These are phyloP conservation scores for Septoria linicola DNA, from an alignment of 2,329 filamentous ascomycete species.

Conservation along the genomic window DNA sequence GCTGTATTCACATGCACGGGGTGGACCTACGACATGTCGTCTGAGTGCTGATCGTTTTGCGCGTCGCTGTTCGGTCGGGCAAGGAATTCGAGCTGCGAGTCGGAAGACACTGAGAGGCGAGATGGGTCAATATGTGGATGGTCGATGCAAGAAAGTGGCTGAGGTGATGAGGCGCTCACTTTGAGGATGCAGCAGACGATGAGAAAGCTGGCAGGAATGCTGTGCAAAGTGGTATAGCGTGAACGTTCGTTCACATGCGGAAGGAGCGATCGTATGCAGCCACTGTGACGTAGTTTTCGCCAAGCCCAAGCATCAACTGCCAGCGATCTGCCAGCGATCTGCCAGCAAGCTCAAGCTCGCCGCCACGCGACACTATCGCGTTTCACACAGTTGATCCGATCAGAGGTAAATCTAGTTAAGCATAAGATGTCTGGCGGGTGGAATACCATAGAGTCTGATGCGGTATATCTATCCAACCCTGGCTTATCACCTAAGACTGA, in stretches of 20 bases:
- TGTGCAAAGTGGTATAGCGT: conserved; percentile 40
- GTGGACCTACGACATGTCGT: conserved; percentile 67
- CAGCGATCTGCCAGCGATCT: too few relatives aligned
- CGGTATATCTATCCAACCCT: conserved; percentile 56
- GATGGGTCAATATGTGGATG: conserved; percentile 10
- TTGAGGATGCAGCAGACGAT: conserved; percentile 54
- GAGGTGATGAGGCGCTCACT: conserved; percentile 12
- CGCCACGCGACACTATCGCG: too few relatives aligned
- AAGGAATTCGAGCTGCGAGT: conserved; percentile 22
- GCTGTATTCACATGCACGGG: too few relatives aligned
- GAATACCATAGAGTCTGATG: conserved; percentile 98
- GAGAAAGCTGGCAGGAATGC: conserved; percentile 61
- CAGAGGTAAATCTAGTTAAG: background rate
- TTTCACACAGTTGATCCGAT: background rate
- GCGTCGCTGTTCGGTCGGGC: conserved; percentile 30
- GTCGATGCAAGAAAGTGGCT: background rate
- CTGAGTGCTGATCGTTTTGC: background rate
- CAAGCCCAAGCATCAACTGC: too few relatives aligned
- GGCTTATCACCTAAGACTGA: conserved; percentile 7
- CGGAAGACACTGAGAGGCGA: conserved; percentile 19
- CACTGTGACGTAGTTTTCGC: too few relatives aligned
- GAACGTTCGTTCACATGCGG: background rate
- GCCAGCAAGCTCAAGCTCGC: too few relatives aligned
- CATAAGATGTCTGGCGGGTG: conserved; percentile 63
- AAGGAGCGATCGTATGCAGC: background rate